Evolutionary conservation across 805 yeast species (phyloP).

Genomic region (Saturnispora zaruensis): DNA sequence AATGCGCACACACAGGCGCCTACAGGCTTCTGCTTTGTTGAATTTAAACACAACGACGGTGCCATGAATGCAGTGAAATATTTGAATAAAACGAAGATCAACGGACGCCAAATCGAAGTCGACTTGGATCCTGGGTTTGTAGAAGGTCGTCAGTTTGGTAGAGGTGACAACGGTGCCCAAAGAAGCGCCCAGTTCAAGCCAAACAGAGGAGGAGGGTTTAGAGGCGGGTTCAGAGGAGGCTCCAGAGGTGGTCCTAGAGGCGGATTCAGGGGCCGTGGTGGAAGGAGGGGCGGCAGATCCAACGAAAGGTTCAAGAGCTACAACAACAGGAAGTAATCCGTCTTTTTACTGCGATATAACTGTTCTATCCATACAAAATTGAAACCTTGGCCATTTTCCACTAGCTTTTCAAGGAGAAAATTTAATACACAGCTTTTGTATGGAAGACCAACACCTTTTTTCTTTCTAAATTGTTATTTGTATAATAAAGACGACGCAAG

Average conservation of each 20-base stretch:
- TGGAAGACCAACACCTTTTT: neutral
- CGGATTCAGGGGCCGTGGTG: neutral
- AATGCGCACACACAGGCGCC: constrained; percentile 89
- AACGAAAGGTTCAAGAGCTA: constrained; percentile 9
- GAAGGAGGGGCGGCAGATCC: constrained; percentile 5
- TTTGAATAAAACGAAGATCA: constrained; percentile 72
- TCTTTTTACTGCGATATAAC: neutral
- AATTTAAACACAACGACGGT: constrained; percentile 57
- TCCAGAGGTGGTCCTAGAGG: constrained; percentile 1
- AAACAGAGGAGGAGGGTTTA: constrained; percentile 9
- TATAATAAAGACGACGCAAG: neutral
- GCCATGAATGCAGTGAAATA: constrained; percentile 79
- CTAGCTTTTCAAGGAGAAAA: neutral
- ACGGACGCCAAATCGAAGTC: constrained; percentile 71
- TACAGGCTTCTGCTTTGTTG: constrained; percentile 93
- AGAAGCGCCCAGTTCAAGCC: constrained; percentile 27
- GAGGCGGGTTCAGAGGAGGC: neutral
- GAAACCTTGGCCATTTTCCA: neutral
- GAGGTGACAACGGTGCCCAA: constrained; percentile 92
- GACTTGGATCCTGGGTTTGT: constrained; percentile 94
- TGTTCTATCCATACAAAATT: neutral
- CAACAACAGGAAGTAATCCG: constrained; percentile 4
- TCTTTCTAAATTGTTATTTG: neutral
- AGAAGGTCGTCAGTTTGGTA: constrained; percentile 93
- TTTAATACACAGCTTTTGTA: neutral